phyloP scores from a whole-genome alignment of 148 eudicot species.

The Diospyros lotus region DNA sequence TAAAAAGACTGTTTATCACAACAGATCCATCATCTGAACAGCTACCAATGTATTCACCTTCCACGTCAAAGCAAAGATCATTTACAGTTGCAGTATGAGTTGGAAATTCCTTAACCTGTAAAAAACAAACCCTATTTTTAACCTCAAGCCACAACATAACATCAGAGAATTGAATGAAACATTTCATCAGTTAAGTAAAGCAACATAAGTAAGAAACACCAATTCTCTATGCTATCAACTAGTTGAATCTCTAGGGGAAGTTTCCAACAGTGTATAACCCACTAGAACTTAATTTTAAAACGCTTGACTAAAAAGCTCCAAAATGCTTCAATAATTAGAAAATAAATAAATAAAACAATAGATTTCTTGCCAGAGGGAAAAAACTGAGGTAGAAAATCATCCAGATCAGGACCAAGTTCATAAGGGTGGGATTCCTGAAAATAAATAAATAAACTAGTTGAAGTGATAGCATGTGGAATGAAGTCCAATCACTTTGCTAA shows the following conservation, averaged over 20 bases:
- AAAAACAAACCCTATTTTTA: slow-evolving; percentile 2
- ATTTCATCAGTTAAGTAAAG: background rate
- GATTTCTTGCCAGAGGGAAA: no score
- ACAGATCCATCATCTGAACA: slow-evolving; percentile 97
- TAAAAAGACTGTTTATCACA: slow-evolving; percentile 78
- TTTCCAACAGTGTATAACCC: background rate
- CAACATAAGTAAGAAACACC: background rate
- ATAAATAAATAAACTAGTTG: no score
- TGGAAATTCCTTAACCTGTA: slow-evolving; percentile 79
- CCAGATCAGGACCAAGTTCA: no score
- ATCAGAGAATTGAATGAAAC: slow-evolving; percentile 1
- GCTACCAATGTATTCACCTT: slow-evolving; percentile 94
- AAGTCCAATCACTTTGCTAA: no score
- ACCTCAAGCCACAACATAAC: slow-evolving; percentile 1
- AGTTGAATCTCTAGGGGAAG: background rate
- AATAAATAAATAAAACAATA: no score
- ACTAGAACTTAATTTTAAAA: background rate
- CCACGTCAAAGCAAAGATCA: slow-evolving; percentile 85
- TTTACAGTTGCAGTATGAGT: slow-evolving; percentile 78
- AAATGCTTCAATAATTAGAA: no score
- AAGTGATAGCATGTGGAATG: no score
- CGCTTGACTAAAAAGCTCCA: slow-evolving; percentile 1
- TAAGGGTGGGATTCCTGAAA: no score
- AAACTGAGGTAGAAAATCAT: no score
- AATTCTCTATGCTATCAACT: background rate